phyloP scores from a whole-genome alignment of 192 early-diverging fungal species.

The Backusella morwellensis region DNA sequence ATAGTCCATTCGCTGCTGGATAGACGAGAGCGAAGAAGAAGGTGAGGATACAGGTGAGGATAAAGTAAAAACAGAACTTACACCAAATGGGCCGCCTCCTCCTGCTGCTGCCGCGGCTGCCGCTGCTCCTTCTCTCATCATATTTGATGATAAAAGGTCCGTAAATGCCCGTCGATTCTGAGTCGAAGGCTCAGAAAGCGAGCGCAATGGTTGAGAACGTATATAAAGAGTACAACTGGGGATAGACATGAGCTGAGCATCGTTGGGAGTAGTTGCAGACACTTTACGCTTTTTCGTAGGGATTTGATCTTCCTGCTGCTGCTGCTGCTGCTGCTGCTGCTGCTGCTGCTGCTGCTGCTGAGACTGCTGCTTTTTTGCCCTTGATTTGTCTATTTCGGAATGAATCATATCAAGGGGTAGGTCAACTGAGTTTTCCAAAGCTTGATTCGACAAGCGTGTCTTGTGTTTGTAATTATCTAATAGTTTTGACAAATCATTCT shows the following conservation, averaged over 20 bases:
- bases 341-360: not conserved
- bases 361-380: not conserved
- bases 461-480: constrained; percentile 12
- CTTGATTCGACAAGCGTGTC: constrained; percentile 5
- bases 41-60: constrained; percentile 1
- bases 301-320: not conserved
- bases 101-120: not conserved
- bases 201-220: constrained; percentile 5
- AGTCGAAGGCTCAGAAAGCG: constrained; percentile 9
- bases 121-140: not conserved
- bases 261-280: not conserved
- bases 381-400: constrained; percentile 4
- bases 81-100: not conserved
- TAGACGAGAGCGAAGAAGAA: not conserved
- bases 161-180: constrained; percentile 2
- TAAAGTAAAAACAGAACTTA: not conserved
- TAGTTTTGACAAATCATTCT: constrained; percentile 17
- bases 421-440: not conserved
- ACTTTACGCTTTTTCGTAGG: constrained; percentile 1
- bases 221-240: constrained; percentile 12
- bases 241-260: not conserved
- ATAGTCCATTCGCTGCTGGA: constrained; percentile 10
- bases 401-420: constrained; percentile 6
- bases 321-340: not conserved
- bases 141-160: constrained; percentile 3